Evolutionary conservation across 106 monocot genomes (phyloP).

Genomic region (Ottelia alismoides): DNA sequence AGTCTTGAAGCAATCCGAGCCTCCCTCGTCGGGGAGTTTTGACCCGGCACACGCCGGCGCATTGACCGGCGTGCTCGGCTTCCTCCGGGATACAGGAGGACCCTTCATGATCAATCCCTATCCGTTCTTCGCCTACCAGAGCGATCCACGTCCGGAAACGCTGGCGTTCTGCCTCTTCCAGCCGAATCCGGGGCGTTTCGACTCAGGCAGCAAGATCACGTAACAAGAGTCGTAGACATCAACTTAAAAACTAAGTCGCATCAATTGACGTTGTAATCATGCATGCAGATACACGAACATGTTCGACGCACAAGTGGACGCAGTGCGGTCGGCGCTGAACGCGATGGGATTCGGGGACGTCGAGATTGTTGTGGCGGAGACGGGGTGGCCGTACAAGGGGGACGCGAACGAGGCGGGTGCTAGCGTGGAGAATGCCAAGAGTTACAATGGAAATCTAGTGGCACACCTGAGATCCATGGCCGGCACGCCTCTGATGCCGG

Average conservation of each 20-base stretch:
- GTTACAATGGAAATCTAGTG: constrained; percentile 36
- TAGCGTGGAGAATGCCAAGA: constrained; percentile 36
- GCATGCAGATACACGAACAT: constrained; percentile 68
- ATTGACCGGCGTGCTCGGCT: constrained; percentile 18
- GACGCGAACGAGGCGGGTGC: constrained; percentile 35
- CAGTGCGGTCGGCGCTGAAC: constrained; percentile 30
- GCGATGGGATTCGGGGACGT: constrained; percentile 18
- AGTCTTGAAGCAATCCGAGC: constrained; percentile 34
- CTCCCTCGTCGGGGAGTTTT: constrained; percentile 48
- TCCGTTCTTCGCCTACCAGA: constrained; percentile 52
- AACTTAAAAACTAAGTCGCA: no score
- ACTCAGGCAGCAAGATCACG: constrained; percentile 23
- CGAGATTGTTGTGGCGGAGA: constrained; percentile 48
- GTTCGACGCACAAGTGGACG: constrained; percentile 74
- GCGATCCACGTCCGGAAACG: constrained; percentile 52
- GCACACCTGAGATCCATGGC: constrained; percentile 47
- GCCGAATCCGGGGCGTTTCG: constrained; percentile 34
- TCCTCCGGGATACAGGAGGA: constrained; percentile 28
- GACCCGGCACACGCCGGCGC: constrained; percentile 11
- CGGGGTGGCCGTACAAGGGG: constrained; percentile 60
- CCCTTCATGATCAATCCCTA: constrained; percentile 70
- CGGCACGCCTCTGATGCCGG: constrained; percentile 58
- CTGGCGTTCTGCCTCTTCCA: constrained; percentile 60
- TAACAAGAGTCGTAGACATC: no score
- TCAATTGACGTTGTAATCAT: no score